Base-by-base conservation (phyloP, 768 basidiomycete genomes). In the Collybia nuda region DNA sequence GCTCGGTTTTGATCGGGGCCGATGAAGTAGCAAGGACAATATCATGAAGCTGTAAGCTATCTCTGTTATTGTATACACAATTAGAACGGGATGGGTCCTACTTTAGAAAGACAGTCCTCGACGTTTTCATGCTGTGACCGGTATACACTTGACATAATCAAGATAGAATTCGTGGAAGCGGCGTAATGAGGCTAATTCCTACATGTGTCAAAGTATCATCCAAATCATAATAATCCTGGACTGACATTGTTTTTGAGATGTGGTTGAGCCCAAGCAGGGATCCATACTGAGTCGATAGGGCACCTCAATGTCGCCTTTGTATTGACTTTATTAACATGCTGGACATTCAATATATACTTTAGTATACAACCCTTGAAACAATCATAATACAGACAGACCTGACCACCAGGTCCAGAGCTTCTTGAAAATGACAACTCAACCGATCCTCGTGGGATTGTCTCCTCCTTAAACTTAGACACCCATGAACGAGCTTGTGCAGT, bases 261-360 rank as follows among this genome's bases (percentile, higher is more conserved):
- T 6, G 75, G 67, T 26, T 63, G 67, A 3, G 85, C 80, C 90
- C 89, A 91, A 1, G 54, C 46, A 6, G 90, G 89, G 44, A 91
- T 84, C 88, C 88, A 90, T 1, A 67, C 47, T 1, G 77, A 70
- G 45, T 82, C 69, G 7, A 89, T 44, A 5, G 74, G 64, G 57
- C 86, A 88, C 37, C 85, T 75, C 14, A 86, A 57, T 0, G 81
- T 85, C 0, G 80, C 87, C 62, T 92, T 92, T 12, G 90, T 92
- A 51, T 89, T 91, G n/a, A 92, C 79, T 69, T 91, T 93, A 62
- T 93, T 93, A 35, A 93, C 90, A 56, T 93, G 90, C 88, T 92
- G 57, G 12, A 11, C n/a, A n/a, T n/a, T n/a, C n/a, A n/a, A n/a
- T n/a, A 11, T 11, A 11, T 11, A 11, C 12, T 14, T 32, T 11